Percentiles rank a stretch among this genome's conserved stretches.
Evolutionary conservation across 2,329 filamentous ascomycete genomes (phyloP).

Genomic region (Fusarium denticulatum): DNA sequence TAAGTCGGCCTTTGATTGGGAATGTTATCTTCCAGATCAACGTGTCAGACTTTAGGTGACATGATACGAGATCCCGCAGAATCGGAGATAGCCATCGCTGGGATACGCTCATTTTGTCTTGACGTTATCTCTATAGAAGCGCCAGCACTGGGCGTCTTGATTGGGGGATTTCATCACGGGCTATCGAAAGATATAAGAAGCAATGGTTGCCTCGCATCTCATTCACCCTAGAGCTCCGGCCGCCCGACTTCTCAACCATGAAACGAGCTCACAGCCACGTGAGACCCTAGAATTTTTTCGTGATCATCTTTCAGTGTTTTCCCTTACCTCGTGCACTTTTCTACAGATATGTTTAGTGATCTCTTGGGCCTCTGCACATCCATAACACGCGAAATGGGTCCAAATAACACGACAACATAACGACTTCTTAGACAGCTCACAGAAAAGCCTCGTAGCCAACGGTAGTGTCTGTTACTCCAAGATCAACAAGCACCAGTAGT

Average conservation of each 20-base stretch:
- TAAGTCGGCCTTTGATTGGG: rapidly evolving
- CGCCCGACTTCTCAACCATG: rapidly evolving
- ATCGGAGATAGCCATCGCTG: background rate
- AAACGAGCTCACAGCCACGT: background rate
- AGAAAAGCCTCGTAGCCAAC: background rate
- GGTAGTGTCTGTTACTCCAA: rapidly evolving
- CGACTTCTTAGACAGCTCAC: no score
- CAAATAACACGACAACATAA: rapidly evolving
- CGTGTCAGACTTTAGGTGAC: background rate
- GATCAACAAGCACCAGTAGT: background rate
- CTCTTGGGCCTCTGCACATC: rapidly evolving
- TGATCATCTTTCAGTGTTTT: background rate
- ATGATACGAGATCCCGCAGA: background rate
- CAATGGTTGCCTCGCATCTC: no score
- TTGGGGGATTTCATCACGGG: background rate
- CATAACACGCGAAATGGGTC: rapidly evolving
- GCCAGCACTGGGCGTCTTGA: rapidly evolving
- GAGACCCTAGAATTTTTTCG: rapidly evolving
- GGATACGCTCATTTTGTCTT: no score
- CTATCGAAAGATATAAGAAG: background rate
- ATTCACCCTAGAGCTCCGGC: background rate
- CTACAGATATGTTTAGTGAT: rapidly evolving
- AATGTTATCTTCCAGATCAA: background rate
- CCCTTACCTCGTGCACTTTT: rapidly evolving
- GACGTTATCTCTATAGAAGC: background rate